A percentile compares a stretch with the other conserved stretches of the same genome.
These are phyloP conservation scores for Pezicula radicicola DNA, from an alignment of 2,329 filamentous ascomycete species.

Conservation along the genomic window DNA sequence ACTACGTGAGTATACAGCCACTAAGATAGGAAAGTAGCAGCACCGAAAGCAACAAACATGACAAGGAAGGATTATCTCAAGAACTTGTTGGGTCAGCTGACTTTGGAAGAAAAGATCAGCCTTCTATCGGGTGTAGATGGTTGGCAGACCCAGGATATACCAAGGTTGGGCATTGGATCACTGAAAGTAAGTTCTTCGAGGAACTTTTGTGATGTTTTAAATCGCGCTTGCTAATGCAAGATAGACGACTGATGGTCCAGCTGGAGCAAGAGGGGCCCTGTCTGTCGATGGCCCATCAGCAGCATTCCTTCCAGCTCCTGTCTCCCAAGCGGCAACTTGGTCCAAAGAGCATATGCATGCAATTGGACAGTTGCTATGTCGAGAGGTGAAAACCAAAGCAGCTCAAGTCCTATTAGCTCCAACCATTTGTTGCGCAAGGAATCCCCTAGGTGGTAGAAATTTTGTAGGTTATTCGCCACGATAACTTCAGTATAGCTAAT, in stretches of 20 bases:
- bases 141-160: constrained; percentile 1
- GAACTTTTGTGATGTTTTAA: too few relatives aligned
- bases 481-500: background rate
- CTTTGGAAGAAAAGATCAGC: constrained; percentile 1
- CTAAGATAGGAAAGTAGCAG: too few relatives aligned
- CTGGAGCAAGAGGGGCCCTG: background rate
- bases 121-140: background rate
- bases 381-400: constrained; percentile 1
- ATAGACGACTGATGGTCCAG: background rate
- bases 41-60: too few relatives aligned
- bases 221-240: too few relatives aligned
- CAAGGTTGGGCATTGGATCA: background rate
- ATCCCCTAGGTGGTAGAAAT: background rate
- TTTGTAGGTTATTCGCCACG: background rate
- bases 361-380: background rate
- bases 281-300: background rate
- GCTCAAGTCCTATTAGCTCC: background rate
- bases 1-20: too few relatives aligned
- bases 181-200: background rate
- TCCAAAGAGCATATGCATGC: background rate
- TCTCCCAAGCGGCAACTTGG: constrained; percentile 1
- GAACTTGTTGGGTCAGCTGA: background rate
- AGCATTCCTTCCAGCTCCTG: background rate
- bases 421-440: constrained; percentile 1
- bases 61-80: background rate